phyloP scores from a whole-genome alignment of 305 asterid genomes.

The Ajuga reptans region DNA sequence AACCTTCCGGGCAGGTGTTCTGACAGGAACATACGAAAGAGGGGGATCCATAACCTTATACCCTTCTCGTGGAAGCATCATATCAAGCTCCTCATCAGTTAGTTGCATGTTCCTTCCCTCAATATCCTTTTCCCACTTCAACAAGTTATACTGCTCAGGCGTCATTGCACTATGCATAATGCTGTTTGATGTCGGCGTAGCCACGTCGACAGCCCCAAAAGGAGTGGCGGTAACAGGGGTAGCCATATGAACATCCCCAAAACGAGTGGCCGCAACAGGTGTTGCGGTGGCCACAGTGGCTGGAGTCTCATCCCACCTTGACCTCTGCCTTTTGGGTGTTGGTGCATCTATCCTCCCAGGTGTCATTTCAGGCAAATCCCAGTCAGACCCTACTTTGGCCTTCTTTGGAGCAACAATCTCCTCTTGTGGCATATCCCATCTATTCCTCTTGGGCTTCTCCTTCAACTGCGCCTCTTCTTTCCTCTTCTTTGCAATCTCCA shows the following conservation, averaged over 20 bases:
- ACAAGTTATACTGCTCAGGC: conserved; percentile 80
- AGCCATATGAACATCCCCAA: conserved; percentile 74
- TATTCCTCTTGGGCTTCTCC: conserved; percentile 79
- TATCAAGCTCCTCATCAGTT: conserved; percentile 85
- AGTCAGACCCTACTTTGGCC: conserved; percentile 64
- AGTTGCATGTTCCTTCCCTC: conserved; percentile 80
- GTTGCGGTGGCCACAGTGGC: conserved; percentile 97
- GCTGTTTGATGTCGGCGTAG: conserved; percentile 51
- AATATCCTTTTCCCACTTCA: conserved; percentile 92
- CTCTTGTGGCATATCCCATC: conserved; percentile 90
- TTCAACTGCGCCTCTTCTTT: conserved; percentile 62
- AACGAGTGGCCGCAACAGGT: conserved; percentile 83
- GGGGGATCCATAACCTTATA: conserved; percentile 89
- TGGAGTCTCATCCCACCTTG: conserved; percentile 99
- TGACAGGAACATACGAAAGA: conserved; percentile 71
- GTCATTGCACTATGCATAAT: conserved; percentile 71
- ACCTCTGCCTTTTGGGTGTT: conserved; percentile 89
- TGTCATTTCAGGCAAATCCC: conserved; percentile 86
- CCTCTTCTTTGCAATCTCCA: conserved; percentile 71
- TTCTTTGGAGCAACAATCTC: conserved; percentile 45
- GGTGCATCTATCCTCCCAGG: conserved; percentile 98
- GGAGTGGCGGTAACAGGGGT: conserved; percentile 35
- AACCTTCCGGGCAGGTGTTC: conserved; percentile 93
- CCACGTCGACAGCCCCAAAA: too few relatives aligned
- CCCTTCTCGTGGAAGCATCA: conserved; percentile 84